These are phyloP conservation scores for Cryptosporidium meleagridis DNA, from an alignment of 169 alveolate species.

Conservation along the genomic window DNA sequence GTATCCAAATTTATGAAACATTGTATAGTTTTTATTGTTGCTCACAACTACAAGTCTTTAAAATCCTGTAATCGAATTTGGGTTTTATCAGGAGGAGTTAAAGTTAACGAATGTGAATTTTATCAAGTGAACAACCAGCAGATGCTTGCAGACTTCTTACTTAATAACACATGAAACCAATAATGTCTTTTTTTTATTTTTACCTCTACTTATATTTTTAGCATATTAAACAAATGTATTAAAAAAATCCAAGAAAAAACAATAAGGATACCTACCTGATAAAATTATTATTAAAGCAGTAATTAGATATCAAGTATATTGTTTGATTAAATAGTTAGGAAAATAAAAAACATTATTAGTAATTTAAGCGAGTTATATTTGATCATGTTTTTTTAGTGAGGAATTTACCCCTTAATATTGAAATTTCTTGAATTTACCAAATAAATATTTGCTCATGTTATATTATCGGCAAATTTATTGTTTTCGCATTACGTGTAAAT, in stretches of 20 bases:
- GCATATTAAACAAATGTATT: no score
- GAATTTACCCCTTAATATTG: no score
- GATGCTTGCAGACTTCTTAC: constrained; percentile 25
- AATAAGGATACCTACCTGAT: no score
- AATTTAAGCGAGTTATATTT: neutral
- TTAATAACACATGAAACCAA: neutral
- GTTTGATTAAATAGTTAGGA: no score
- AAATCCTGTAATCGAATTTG: constrained; percentile 30
- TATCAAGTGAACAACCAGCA: constrained; percentile 36
- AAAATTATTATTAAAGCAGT: no score
- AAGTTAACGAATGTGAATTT: constrained; percentile 38
- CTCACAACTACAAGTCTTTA: constrained; percentile 52
- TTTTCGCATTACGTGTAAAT: neutral
- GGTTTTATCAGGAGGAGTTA: constrained; percentile 36
- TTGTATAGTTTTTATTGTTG: constrained; percentile 52
- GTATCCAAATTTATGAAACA: constrained; percentile 52
- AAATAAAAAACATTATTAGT: no score
- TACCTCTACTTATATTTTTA: no score
- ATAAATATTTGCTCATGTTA: no score
- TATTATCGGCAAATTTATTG: neutral
- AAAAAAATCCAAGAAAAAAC: no score
- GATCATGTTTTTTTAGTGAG: neutral
- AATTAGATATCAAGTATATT: no score
- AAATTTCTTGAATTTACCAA: no score
- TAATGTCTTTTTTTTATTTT: neutral